phyloP scores from a whole-genome alignment of 1,139 yeast species.

The Taphrina flavorubra region DNA sequence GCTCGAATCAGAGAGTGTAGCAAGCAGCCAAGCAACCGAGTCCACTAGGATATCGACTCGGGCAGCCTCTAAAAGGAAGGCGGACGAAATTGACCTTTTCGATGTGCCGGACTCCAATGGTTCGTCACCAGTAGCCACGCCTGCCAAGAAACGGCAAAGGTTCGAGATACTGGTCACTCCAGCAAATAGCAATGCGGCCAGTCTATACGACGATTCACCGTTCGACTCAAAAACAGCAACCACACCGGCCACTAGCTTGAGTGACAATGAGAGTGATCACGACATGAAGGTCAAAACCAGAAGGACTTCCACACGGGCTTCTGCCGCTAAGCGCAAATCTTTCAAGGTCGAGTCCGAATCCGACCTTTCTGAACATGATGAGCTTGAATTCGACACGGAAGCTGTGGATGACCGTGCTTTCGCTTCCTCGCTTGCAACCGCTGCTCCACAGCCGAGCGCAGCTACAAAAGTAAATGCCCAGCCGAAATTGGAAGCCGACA shows the following conservation, averaged over 20 bases:
- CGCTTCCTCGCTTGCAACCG: neutral
- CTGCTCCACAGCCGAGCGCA: neutral
- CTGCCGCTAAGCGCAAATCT: neutral
- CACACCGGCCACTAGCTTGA: slow-evolving; percentile 31
- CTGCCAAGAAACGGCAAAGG: slow-evolving; percentile 18
- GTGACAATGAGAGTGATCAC: slow-evolving; percentile 6
- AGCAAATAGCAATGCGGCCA: slow-evolving; percentile 5
- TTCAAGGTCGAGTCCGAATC: slow-evolving; percentile 25
- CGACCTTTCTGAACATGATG: slow-evolving; percentile 17
- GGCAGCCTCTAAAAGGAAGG: slow-evolving; percentile 4
- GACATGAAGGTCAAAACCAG: neutral
- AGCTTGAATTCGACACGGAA: neutral
- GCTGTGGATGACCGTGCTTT: neutral
- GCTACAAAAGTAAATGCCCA: neutral
- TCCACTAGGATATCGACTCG: neutral
- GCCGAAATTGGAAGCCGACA: neutral
- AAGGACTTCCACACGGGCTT: neutral
- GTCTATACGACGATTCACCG: slow-evolving; percentile 10
- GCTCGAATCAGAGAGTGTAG: neutral
- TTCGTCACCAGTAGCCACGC: slow-evolving; percentile 15
- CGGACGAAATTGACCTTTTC: slow-evolving; percentile 21
- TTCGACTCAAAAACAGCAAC: neutral
- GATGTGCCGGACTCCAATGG: slow-evolving; percentile 16
- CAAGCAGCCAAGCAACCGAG: neutral
- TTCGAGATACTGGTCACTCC: slow-evolving; percentile 14